Base-by-base conservation (phyloP, 1,284 basidiomycete species). In the Cryptococcus sp. region DNA sequence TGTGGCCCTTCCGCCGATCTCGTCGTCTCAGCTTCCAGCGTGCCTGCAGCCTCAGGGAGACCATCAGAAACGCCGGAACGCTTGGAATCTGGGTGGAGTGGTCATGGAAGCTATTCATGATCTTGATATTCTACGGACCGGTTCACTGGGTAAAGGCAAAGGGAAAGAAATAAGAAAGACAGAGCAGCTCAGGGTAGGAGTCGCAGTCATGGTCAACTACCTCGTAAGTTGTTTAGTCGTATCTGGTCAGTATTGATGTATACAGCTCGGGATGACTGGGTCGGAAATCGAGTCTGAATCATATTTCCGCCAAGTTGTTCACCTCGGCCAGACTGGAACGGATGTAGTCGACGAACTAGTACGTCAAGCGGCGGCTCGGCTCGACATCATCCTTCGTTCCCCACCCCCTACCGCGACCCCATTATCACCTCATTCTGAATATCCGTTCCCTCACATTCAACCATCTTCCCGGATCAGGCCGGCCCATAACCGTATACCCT, bases 61-160 rank as follows among this genome's bases (percentile, higher is more conserved):
- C 41, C 41, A 57, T 24, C 55, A 70, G 41, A 73, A 72, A 52
- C 48, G 69, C 1, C 53, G 67, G 31, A 73, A 72, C 43, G 66
- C 59, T 1, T 73, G 65, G 66, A 24, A 49, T 7, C 50, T 73
- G 1, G 71, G 71, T 2, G 56, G 55, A 1, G 63, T 57, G 2
- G 68, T 72, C 2, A 57, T 60, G 2, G 34, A 41, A 9, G 49
- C 51, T 24, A 37, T 69, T 18, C 40, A 61, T 31, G 50, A 56
- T 2, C 45, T 67, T 16, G 45, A 52, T 9, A 34, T 34, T 34
- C 32, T 34, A 9, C 32, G 16, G 10, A 9, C 32, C 16, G 32
- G 32, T 9, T 34, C 32, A 1, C 46, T 66, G 16, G 39, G 66
- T 40, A 42, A 46, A 32, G 10, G 5, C 23, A 28, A 50, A 31